Base-by-base conservation (phyloP, 1,284 basidiomycete species). In the Ceratobasidium sp. region DNA sequence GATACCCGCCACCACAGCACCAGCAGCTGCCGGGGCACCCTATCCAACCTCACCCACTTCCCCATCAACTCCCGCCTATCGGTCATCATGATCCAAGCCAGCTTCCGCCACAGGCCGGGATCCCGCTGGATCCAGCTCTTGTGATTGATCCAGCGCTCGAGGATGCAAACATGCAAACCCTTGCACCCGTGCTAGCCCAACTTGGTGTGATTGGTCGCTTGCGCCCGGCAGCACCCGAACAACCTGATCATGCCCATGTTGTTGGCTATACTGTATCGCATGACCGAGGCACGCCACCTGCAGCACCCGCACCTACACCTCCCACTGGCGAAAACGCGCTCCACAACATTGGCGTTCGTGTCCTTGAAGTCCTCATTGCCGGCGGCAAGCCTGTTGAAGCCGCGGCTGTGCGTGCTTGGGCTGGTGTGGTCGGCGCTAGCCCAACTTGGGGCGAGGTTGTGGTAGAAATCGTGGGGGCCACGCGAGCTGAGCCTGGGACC, bases 51-150 rank as follows among this genome's bases (percentile, higher is more conserved):
- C 31, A 50, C 31, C 47, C 47, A 5, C 34, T 50, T 49, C 60
- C 60, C 10, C 60, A 64, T 35, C 7, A 29, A n/a, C 47, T 52
- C 32, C 60, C 60, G 34, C 60, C 60, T 34, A 52, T 64, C 47
- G 47, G 22, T 7, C 47, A 50, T 27, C 60, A 64, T 49, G 60
- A 64, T 47, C 43, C 60, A 22, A 64, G 22, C 34, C 60, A 64
- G 47, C 47, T 64, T 34, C 45, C 15, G 42, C 32, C 60, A 17
- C 60, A 31, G n/a, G 45, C 45, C 17, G 64, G 52, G 17, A 68
- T 68, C 31, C 64, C 64, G 40, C 53, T 68, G 40, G 62, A 68
- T 32, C 64, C 64, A 52, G 64, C 64, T 52, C 64, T 68, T 68
- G 64, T 53, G 12, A 68, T 68, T 22, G 64, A 68, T 32, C 64